Conservation (phyloP, 2,329 filamentous ascomycete genomes). For the Pochonia chlamydosporia region DNA sequence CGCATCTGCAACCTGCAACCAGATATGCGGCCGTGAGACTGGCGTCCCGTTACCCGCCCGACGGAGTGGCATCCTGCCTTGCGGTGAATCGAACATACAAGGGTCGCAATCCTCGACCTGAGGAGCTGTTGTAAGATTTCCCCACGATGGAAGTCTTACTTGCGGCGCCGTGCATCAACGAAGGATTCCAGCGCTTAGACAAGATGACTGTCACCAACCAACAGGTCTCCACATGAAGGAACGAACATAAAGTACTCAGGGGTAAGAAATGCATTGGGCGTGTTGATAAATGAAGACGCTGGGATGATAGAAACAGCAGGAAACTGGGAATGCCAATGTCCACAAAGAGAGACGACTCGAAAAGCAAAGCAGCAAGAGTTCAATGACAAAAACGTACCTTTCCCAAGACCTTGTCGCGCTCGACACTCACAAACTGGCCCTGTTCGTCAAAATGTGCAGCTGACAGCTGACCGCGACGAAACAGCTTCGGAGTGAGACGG, state of each 20-base stretch:
- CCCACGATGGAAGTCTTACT: not conserved
- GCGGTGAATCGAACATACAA: not conserved
- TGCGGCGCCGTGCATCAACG: not conserved
- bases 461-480: slow-evolving; percentile 74
- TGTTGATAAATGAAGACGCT: not conserved
- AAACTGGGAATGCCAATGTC: not conserved
- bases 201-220: not conserved
- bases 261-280: not conserved
- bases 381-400: slow-evolving; percentile 52
- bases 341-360: not conserved
- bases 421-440: slow-evolving; percentile 77
- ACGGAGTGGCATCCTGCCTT: not conserved
- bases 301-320: not conserved
- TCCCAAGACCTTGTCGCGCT: slow-evolving; percentile 80
- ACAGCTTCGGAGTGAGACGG: slow-evolving; percentile 82
- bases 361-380: slow-evolving; percentile 11
- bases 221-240: slow-evolving; percentile 5
- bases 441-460: slow-evolving; percentile 78
- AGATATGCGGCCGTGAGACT: slow-evolving; percentile 4
- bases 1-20: not conserved
- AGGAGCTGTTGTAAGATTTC: too few relatives aligned
- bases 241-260: not conserved
- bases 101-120: not conserved
- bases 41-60: not conserved
- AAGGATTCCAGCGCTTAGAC: not conserved